Base-by-base conservation (phyloP, 495 filamentous ascomycete species). In the Daldinia vernicosa region DNA sequence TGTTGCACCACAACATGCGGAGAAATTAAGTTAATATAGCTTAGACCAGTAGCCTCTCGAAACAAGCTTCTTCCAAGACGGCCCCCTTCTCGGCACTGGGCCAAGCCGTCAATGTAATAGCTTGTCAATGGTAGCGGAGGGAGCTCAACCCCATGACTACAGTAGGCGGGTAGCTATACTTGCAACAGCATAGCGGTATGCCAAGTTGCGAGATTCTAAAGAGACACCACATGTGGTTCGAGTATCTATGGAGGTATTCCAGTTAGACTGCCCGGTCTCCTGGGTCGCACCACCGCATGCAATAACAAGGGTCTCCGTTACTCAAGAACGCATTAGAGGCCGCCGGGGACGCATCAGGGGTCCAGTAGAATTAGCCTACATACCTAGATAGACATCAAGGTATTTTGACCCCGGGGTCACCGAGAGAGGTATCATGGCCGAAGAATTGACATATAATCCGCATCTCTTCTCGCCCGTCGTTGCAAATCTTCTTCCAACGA, bases 41-140 rank as follows among this genome's bases (percentile, higher is more conserved):
- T 64, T 45, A 15, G 24, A 43, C 24, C 4, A n/a, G 24, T 27
- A 50, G 12, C 40, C 57, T 14, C 51, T 55, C 19, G 24, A 57
- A 66, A 26, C 56, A 66, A 61, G 67, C 40, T 59, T 58, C 33
- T 26, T 63, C 53, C 43, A 66, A 63, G 32, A 57, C 50, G 63
- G 33, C 43, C 43, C 53, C 57, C 58, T 67, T 71, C 61, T 66
- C 33, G 33, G 70, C 50, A 28, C 28, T 7, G 14, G 14, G 12
- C 17, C 15, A 35, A 33, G 37, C 50, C 35, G 56, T 9, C 9
- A 9, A 56, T 32, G n/a, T 24, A 24, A 64, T 43, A 57, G 55
- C 50, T 37, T 5, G 33, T 12, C 43, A 28, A 52, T 3, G 11
- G 9, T 17, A n/a, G 24, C 24, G 56, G 6, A 43, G 1, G 19